These are phyloP conservation scores for Cladorrhinum samala DNA, from an alignment of 495 filamentous ascomycete species.

Conservation along the genomic window DNA sequence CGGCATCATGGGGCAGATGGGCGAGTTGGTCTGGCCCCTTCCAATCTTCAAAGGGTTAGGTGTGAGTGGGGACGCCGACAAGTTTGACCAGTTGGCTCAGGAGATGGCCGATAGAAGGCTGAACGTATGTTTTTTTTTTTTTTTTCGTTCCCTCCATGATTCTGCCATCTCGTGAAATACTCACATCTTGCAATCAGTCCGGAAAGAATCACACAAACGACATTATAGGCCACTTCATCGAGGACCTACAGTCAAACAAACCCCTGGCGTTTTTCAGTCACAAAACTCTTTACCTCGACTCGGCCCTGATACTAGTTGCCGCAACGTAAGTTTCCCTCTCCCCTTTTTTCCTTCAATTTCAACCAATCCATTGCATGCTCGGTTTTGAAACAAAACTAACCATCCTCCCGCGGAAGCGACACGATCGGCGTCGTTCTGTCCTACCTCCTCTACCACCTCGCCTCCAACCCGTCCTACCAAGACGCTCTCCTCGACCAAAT, in stretches of 20 bases:
- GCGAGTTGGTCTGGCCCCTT: slow-evolving; percentile 16
- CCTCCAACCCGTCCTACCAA: slow-evolving; percentile 2
- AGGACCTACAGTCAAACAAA: slow-evolving; percentile 11
- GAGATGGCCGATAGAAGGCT: slow-evolving; percentile 11
- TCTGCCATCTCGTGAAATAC: too few relatives aligned
- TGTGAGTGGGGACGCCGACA: slow-evolving; percentile 1
- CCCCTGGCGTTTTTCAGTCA: slow-evolving; percentile 15
- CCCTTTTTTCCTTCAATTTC: background rate
- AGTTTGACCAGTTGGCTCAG: slow-evolving; percentile 12
- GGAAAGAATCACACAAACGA: slow-evolving; percentile 5
- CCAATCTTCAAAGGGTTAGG: slow-evolving; percentile 3
- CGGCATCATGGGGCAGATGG: slow-evolving; percentile 7
- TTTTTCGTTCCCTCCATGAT: background rate
- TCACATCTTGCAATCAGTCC: slow-evolving; percentile 2
- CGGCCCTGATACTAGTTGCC: slow-evolving; percentile 11
- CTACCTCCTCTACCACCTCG: slow-evolving; percentile 15
- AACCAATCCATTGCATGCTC: too few relatives aligned
- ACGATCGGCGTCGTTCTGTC: slow-evolving; percentile 17
- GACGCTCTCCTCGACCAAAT: slow-evolving; percentile 6
- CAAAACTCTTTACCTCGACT: slow-evolving; percentile 14
- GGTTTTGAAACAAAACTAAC: too few relatives aligned
- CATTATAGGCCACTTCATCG: slow-evolving; percentile 16
- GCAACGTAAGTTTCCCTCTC: slow-evolving; percentile 6
- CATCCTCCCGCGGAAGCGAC: too few relatives aligned
- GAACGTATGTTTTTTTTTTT: slow-evolving; percentile 1